Conservation (phyloP, 2,329 filamentous ascomycete species). For the Clarireedia monteithiana region DNA sequence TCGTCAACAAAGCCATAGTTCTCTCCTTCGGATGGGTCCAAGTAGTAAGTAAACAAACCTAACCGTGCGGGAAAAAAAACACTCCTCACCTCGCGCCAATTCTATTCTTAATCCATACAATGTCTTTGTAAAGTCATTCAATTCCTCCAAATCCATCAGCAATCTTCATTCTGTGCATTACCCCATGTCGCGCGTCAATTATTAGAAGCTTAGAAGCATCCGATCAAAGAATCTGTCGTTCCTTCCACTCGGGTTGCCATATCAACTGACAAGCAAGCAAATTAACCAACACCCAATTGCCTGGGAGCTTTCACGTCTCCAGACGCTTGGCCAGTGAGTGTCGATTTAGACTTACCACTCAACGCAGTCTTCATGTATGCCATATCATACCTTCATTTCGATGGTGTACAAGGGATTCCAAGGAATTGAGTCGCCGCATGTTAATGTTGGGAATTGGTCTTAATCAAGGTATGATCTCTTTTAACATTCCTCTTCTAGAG, state of each 20-base stretch:
- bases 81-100: not conserved
- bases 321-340: not conserved
- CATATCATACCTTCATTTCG: not conserved
- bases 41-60: slow-evolving; percentile 2
- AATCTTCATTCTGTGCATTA: too few species aligned
- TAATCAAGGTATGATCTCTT: slow-evolving; percentile 8
- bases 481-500: not conserved
- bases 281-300: not conserved
- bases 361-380: slow-evolving; percentile 1
- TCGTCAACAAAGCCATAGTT: slow-evolving; percentile 1
- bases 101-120: slow-evolving; percentile 4
- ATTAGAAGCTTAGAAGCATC: not conserved
- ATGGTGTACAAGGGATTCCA: slow-evolving; percentile 3
- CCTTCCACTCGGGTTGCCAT: not conserved
- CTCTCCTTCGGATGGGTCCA: not conserved
- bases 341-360: not conserved
- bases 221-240: not conserved
- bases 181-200: too few species aligned
- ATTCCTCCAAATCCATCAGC: too few species aligned
- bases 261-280: slow-evolving; percentile 3
- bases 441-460: slow-evolving; percentile 9
- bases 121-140: not conserved
- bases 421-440: slow-evolving; percentile 8
- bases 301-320: not conserved
- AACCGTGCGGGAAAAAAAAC: slow-evolving; percentile 5